Percentiles rank a stretch among this genome's conserved stretches.
Evolutionary conservation across 306 rosid species (phyloP).

Genomic region (Acacia confusa): DNA sequence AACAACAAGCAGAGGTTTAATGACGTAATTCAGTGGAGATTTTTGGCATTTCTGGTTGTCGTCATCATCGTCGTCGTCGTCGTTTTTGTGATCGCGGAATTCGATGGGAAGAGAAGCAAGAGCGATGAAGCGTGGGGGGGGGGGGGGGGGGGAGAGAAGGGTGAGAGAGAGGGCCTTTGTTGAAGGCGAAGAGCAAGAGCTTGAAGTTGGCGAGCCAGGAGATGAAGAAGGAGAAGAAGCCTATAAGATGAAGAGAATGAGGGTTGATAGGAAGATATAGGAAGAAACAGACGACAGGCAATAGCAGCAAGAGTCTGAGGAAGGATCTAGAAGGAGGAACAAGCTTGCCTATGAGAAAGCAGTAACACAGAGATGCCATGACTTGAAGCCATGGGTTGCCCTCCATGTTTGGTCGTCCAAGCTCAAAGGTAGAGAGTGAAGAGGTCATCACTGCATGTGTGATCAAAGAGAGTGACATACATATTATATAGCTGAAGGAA

Average conservation of each 20-base stretch:
- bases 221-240: neutral
- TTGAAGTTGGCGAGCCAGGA: neutral
- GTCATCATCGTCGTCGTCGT: neutral
- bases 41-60: neutral
- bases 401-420: slow-evolving; percentile 28
- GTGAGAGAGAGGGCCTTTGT: neutral
- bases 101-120: slow-evolving; percentile 50
- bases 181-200: neutral
- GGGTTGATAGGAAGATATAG: neutral
- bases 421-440: neutral
- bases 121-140: slow-evolving; percentile 38
- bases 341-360: slow-evolving; percentile 26
- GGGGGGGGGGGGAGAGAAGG: neutral
- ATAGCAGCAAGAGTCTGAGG: neutral
- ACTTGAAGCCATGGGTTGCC: slow-evolving; percentile 33
- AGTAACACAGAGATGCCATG: slow-evolving; percentile 27
- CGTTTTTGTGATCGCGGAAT: neutral
- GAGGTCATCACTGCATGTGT: too few species aligned
- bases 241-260: neutral
- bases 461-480: too few species aligned
- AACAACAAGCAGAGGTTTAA: slow-evolving; percentile 23
- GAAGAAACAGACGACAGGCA: neutral
- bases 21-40: slow-evolving; percentile 2
- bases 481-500: too few species aligned
- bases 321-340: slow-evolving; percentile 19